Percentiles rank a stretch among this genome's conserved stretches.
These are phyloP conservation scores for Fusarium dlaminii DNA, from an alignment of 2,329 filamentous ascomycete genomes.

Conservation along the genomic window DNA sequence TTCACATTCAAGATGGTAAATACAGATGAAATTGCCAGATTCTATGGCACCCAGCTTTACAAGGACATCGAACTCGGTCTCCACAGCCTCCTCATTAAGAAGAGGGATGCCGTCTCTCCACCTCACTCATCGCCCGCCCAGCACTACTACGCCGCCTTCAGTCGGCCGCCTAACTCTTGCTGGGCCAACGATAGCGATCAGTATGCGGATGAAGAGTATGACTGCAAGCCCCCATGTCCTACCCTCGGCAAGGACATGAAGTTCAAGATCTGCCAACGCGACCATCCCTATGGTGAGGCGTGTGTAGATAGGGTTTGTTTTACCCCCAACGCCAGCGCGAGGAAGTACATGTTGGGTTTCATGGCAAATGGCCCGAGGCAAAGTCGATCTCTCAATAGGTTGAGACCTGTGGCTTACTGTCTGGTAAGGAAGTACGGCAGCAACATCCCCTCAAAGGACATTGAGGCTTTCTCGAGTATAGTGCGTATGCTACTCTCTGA, in stretches of 20 bases:
- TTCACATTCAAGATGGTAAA: background rate
- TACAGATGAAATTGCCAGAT: background rate
- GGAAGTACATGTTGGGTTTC: background rate
- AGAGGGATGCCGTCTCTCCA: background rate
- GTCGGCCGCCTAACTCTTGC: background rate
- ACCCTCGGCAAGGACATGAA: background rate
- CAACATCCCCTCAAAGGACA: too few species aligned
- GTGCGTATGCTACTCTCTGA: background rate
- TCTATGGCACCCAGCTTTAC: background rate
- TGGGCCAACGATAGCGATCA: background rate
- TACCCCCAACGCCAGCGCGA: background rate
- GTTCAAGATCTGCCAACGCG: background rate
- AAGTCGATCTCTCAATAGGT: accelerated
- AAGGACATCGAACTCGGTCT: slow-evolving; percentile 10
- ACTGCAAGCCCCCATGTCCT: background rate
- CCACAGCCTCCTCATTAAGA: background rate
- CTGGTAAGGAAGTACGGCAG: background rate
- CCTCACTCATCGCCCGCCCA: background rate
- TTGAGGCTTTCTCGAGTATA: background rate
- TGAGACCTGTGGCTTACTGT: background rate
- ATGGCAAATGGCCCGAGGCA: background rate
- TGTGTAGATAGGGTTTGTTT: slow-evolving; percentile 5
- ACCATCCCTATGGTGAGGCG: background rate
- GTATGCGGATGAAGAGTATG: background rate
- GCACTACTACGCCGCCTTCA: slow-evolving; percentile 1